Percentiles rank a stretch among this genome's conserved stretches.
These are phyloP conservation scores for Colletotrichum sidae DNA, from an alignment of 2,329 filamentous ascomycete species.

Conservation along the genomic window DNA sequence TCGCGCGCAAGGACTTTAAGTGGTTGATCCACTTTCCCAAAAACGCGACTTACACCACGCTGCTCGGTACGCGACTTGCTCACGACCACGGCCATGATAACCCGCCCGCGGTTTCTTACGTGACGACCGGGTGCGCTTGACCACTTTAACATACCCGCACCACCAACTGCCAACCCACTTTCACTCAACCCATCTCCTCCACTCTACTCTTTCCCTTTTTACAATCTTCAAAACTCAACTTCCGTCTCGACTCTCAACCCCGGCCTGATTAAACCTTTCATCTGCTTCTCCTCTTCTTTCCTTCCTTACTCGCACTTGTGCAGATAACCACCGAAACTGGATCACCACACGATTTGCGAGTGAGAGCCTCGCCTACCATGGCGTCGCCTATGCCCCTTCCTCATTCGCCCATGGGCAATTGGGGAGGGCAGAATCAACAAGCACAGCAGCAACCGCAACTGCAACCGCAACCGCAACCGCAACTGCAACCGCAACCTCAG, in stretches of 20 bases:
- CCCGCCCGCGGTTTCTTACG: constrained; percentile 38
- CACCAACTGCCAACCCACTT: constrained; percentile 32
- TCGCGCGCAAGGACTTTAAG: constrained; percentile 32
- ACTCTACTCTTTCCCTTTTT: constrained; percentile 28
- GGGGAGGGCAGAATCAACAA: constrained; percentile 44
- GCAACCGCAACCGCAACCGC: no score
- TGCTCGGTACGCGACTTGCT: constrained; percentile 33
- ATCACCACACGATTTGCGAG: constrained; percentile 19
- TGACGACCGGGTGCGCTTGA: constrained; percentile 34
- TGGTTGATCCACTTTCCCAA: constrained; percentile 36
- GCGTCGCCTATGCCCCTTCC: constrained; percentile 53
- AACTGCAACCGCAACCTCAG: not conserved
- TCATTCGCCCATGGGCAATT: constrained; percentile 45
- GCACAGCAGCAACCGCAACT: not conserved
- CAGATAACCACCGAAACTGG: constrained; percentile 10
- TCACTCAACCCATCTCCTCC: constrained; percentile 18
- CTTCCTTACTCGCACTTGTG: not conserved
- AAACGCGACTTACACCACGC: constrained; percentile 37
- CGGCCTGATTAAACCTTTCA: not conserved
- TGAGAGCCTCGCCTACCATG: constrained; percentile 46
- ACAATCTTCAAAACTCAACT: constrained; percentile 21
- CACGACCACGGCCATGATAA: constrained; percentile 38
- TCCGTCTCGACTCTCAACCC: constrained; percentile 17
- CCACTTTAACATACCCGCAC: constrained; percentile 31
- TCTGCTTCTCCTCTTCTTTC: not conserved